A percentile compares a stretch with the other conserved stretches of the same genome.
phyloP scores from a whole-genome alignment of 2,329 filamentous ascomycete genomes.

The Trichophyton equinum region DNA sequence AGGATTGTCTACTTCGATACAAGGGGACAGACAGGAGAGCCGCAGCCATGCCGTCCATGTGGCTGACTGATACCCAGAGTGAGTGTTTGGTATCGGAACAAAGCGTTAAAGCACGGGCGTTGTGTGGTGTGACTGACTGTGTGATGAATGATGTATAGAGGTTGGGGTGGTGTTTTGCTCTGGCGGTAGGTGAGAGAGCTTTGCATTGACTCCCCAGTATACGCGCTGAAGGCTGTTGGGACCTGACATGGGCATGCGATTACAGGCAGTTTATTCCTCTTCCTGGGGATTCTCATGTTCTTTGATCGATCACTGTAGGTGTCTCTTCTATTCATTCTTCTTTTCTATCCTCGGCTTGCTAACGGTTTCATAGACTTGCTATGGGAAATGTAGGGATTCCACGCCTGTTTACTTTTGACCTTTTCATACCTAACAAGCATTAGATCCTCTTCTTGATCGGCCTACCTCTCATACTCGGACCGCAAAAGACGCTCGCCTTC shows the following conservation, averaged over 20 bases:
- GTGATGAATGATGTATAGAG: slow-evolving; percentile 43
- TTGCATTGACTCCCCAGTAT: background rate
- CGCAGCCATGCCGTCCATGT: slow-evolving; percentile 67
- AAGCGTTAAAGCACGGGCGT: too few species aligned
- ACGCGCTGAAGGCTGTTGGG: background rate
- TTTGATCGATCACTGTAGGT: slow-evolving; percentile 91
- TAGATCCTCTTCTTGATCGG: slow-evolving; percentile 97
- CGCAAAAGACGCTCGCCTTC: slow-evolving; percentile 82
- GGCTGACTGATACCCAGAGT: slow-evolving; percentile 95
- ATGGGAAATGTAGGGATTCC: slow-evolving; percentile 71
- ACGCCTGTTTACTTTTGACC: slow-evolving; percentile 5
- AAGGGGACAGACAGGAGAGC: background rate
- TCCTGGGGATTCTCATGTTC: slow-evolving; percentile 90
- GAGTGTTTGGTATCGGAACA: slow-evolving; percentile 28
- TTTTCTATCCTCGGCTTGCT: background rate
- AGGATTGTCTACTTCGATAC: background rate
- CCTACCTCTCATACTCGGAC: slow-evolving; percentile 87
- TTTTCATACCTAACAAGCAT: slow-evolving; percentile 8
- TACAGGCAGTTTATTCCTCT: slow-evolving; percentile 81
- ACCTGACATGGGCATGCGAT: background rate
- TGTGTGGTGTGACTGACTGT: too few species aligned
- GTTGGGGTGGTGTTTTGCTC: slow-evolving; percentile 96
- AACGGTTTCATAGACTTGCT: slow-evolving; percentile 52
- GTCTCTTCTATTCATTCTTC: background rate
- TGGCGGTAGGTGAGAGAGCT: slow-evolving; percentile 57